Percentiles rank a stretch among this genome's conserved stretches.
Evolutionary conservation across 441 rosid species (phyloP).

Genomic region (Macaranga tanarius): DNA sequence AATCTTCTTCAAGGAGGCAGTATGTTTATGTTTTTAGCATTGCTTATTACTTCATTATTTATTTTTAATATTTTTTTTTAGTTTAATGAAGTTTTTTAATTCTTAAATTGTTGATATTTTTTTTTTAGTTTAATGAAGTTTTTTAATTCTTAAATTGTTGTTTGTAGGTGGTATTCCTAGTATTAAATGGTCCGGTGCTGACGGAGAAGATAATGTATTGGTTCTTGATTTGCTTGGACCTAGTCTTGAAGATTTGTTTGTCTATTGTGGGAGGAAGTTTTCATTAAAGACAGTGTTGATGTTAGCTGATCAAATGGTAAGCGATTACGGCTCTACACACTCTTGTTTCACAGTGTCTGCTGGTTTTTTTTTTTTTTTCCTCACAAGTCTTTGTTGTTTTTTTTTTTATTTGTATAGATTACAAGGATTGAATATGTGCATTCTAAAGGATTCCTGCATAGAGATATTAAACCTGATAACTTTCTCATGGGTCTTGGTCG

Average conservation of each 20-base stretch:
- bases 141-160: not conserved
- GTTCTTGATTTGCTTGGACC: conserved; percentile 66
- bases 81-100: not conserved
- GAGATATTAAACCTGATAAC: conserved; percentile 96
- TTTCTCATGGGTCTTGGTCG: conserved; percentile 94
- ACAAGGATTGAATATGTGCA: conserved; percentile 86
- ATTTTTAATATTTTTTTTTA: not conserved
- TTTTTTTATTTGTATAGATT: conserved; percentile 39
- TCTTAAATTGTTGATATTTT: not conserved
- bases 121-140: not conserved
- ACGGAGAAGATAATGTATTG: conserved; percentile 50
- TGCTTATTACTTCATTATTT: not conserved
- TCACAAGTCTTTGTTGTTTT: not conserved
- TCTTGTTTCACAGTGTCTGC: not conserved
- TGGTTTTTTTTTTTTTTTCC: not conserved
- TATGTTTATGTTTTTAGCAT: conserved; percentile 26
- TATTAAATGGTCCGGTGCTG: conserved; percentile 57
- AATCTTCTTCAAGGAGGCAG: conserved; percentile 82
- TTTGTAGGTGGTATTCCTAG: conserved; percentile 53
- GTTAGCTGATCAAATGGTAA: conserved; percentile 72
- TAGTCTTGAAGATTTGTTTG: conserved; percentile 60
- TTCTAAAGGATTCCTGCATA: conserved; percentile 85
- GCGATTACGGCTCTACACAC: not conserved
- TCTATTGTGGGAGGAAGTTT: conserved; percentile 62
- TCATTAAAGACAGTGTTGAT: conserved; percentile 57